Conservation (phyloP, 1,284 basidiomycete genomes). For the Vanrija pseudolonga region DNA sequence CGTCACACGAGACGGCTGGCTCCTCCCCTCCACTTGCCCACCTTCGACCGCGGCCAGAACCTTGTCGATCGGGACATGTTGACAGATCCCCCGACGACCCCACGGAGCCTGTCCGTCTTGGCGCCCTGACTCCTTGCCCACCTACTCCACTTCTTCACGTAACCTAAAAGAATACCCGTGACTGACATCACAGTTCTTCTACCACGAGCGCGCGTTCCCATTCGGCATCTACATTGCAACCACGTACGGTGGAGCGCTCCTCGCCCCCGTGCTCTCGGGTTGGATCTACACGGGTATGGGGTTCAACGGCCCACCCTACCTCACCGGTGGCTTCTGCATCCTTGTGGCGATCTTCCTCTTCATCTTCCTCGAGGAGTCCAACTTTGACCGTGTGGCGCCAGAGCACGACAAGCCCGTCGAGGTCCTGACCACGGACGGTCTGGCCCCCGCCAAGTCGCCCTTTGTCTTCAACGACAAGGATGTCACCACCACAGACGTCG, state of each 20-base stretch:
- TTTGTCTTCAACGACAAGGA: neutral
- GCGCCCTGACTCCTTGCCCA: neutral
- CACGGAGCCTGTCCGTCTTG: neutral
- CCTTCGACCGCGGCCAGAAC: no score
- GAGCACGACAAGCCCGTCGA: neutral
- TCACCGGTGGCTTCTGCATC: conserved; percentile 15
- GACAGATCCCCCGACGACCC: no score
- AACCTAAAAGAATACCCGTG: neutral
- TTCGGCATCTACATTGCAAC: conserved; percentile 24
- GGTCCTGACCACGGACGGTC: neutral
- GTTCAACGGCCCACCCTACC: conserved; percentile 19
- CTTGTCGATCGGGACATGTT: no score
- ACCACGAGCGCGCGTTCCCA: conserved; percentile 26
- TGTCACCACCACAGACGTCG: no score
- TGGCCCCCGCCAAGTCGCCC: neutral
- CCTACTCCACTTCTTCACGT: no score
- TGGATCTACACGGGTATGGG: conserved; percentile 27
- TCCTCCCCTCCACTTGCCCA: no score
- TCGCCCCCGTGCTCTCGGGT: conserved; percentile 23
- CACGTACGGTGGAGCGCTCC: conserved; percentile 20
- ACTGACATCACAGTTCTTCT: conserved; percentile 21
- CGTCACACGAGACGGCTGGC: no score
- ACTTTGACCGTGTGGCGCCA: conserved; percentile 15
- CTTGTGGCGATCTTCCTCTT: conserved; percentile 23
- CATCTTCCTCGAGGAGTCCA: conserved; percentile 31